These are phyloP conservation scores for Sisymbrium irio DNA, from an alignment of 345 rosid species.

Conservation along the genomic window DNA sequence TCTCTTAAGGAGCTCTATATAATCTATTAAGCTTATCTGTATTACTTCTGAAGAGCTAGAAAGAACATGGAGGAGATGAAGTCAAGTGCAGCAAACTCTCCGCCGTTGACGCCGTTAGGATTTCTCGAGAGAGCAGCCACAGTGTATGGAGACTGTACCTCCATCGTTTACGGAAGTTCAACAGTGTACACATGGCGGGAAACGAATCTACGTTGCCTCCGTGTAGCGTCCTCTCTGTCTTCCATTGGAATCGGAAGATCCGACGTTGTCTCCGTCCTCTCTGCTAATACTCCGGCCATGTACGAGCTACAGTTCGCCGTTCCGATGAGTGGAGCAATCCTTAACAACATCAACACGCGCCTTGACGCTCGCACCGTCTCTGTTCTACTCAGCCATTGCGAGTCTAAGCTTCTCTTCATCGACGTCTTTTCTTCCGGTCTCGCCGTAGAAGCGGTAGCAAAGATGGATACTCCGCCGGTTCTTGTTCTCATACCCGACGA, in stretches of 20 bases:
- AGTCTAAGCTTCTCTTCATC: constrained; percentile 63
- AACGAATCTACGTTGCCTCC: constrained; percentile 59
- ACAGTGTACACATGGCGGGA: constrained; percentile 48
- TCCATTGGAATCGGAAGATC: constrained; percentile 48
- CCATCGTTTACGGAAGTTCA: constrained; percentile 40
- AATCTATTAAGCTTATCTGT: neutral
- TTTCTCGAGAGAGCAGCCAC: constrained; percentile 54
- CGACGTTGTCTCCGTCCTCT: constrained; percentile 61
- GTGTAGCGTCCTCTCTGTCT: constrained; percentile 47
- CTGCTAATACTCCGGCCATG: constrained; percentile 70
- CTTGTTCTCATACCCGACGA: constrained; percentile 54
- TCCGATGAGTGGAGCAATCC: constrained; percentile 75
- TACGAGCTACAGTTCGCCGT: constrained; percentile 89
- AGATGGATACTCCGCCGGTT: constrained; percentile 30
- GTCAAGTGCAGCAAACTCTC: constrained; percentile 38
- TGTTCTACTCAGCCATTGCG: constrained; percentile 57
- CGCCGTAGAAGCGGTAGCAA: constrained; percentile 51
- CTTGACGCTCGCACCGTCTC: constrained; percentile 72
- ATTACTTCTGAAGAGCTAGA: neutral
- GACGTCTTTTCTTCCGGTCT: constrained; percentile 44
- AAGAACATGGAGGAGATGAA: constrained; percentile 37
- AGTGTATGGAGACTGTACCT: constrained; percentile 49
- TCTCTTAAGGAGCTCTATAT: neutral
- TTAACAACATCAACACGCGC: constrained; percentile 76
- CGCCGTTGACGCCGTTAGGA: constrained; percentile 49